Conservation (phyloP, 2,329 filamentous ascomycete genomes). For the Colletotrichum sublineola region DNA sequence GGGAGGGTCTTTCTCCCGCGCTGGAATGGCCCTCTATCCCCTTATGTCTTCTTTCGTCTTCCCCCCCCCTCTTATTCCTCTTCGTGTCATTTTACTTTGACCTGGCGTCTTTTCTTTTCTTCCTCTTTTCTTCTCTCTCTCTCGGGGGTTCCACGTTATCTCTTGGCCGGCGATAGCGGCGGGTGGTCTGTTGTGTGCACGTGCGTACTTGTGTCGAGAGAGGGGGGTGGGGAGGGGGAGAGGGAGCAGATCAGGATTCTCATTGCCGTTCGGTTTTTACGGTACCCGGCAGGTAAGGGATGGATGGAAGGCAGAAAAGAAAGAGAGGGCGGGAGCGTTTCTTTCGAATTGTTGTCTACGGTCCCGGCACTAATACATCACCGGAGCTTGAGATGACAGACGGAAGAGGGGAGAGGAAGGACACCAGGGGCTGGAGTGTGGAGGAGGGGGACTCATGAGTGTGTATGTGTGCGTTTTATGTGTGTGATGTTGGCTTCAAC, state of each 20-base stretch:
- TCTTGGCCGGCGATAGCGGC: conserved; percentile 18
- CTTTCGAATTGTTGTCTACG: not conserved
- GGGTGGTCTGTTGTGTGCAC: not conserved
- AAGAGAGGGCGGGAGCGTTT: not conserved
- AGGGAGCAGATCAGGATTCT: conserved; percentile 1
- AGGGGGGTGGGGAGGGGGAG: not conserved
- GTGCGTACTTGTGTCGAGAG: not conserved
- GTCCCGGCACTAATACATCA: not conserved
- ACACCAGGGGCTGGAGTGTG: not conserved
- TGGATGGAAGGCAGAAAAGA: not conserved
- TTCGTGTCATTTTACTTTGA: conserved; percentile 41
- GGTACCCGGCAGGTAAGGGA: conserved; percentile 35
- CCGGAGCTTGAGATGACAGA: not conserved
- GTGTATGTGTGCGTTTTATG: not conserved
- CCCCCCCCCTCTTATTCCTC: conserved; percentile 31
- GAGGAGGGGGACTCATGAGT: not conserved
- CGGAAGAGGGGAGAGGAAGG: not conserved
- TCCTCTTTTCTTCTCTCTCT: conserved; percentile 13
- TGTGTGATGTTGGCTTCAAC: conserved; percentile 10
- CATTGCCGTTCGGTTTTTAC: conserved; percentile 33
- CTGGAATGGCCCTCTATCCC: not conserved
- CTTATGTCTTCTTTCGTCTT: not conserved
- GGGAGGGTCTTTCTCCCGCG: conserved; percentile 1
- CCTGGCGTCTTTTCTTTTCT: conserved; percentile 11
- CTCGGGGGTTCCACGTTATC: conserved; percentile 4